phyloP scores from a whole-genome alignment of 208 protist species.

The Acanthamoeba rhysodes region DNA sequence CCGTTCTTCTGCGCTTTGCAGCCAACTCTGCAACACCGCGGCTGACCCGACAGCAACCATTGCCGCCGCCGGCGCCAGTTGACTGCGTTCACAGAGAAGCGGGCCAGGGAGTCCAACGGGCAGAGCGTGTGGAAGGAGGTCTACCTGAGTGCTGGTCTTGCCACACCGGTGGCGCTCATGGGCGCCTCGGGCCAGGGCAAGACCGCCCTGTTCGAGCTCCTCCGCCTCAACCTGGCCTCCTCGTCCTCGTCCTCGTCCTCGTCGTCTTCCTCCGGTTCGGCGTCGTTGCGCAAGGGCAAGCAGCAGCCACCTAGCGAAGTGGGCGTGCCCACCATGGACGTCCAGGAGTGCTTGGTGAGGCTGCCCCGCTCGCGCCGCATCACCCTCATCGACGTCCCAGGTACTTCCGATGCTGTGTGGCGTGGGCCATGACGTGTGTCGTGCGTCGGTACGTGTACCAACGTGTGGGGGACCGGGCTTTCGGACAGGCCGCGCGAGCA shows the following conservation, averaged over 20 bases:
- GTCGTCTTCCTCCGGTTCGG: not conserved
- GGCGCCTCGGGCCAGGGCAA: not conserved
- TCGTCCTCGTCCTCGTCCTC: no score
- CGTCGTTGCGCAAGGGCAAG: not conserved
- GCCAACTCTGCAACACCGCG: no score
- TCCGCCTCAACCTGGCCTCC: not conserved
- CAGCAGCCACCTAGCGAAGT: not conserved
- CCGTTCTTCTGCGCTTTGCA: no score
- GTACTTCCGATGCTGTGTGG: not conserved
- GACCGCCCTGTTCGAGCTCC: constrained; percentile 5
- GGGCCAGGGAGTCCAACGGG: not conserved
- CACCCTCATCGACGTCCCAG: not conserved
- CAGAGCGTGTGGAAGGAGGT: not conserved
- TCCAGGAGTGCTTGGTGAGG: not conserved
- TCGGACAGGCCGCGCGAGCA: not conserved
- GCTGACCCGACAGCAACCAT: no score
- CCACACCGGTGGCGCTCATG: not conserved
- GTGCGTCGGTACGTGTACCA: no score
- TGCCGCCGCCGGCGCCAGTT: no score
- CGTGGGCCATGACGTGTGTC: no score
- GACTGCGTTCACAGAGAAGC: not conserved
- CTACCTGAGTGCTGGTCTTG: not conserved
- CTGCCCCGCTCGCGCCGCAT: not conserved
- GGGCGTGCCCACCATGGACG: not conserved
- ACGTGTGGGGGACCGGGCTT: not conserved